phyloP scores from a whole-genome alignment of 2,329 filamentous ascomycete species.

The Monosporascus cannonballus region DNA sequence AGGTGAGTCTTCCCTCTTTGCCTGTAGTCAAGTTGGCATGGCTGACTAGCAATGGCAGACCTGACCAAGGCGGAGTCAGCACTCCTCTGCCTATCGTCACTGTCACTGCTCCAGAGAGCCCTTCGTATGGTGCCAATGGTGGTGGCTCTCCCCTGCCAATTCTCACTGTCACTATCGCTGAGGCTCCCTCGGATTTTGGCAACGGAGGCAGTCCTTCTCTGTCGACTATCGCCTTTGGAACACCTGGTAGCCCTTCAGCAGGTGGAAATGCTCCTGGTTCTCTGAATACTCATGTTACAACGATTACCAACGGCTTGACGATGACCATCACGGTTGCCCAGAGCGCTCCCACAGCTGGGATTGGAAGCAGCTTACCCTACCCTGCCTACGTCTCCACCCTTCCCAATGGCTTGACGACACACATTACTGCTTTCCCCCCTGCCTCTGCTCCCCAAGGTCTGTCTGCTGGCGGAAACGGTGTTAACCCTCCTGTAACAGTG shows the following conservation, averaged over 20 bases:
- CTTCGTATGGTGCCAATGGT: background rate
- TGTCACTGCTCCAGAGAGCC: too few relatives aligned
- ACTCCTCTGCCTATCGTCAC: background rate
- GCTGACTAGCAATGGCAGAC: background rate
- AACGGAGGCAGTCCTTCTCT: background rate
- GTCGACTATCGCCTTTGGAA: background rate
- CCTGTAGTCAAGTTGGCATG: background rate
- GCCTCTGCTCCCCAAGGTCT: background rate
- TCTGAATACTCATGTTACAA: background rate
- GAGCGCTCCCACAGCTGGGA: background rate
- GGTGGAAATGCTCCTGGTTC: slow-evolving; percentile 2
- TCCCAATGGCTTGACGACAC: background rate
- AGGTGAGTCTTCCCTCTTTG: slow-evolving; percentile 13
- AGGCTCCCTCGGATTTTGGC: background rate
- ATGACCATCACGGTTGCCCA: background rate
- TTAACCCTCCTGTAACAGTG: background rate
- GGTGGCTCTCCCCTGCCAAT: background rate
- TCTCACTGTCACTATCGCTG: background rate
- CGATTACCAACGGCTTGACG: background rate
- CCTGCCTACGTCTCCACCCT: background rate
- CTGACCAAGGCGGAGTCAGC: background rate
- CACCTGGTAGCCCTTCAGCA: slow-evolving; percentile 4
- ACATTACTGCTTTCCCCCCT: background rate
- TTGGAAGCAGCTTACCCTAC: background rate
- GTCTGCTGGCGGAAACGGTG: background rate